phyloP scores from a whole-genome alignment of 164 flowering plant species.

The Piper longum region DNA sequence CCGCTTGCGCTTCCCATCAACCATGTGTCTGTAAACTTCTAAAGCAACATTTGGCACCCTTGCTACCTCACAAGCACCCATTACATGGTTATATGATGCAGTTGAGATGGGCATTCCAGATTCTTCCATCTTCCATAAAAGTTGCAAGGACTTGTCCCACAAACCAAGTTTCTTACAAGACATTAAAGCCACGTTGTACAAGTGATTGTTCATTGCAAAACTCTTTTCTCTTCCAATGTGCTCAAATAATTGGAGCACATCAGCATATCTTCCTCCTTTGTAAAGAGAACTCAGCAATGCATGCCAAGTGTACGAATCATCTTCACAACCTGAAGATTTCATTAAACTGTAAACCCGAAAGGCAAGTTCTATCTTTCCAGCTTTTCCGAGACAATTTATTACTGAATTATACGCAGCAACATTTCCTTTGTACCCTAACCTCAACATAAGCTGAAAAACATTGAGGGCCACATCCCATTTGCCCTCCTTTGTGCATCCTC shows the following conservation, averaged over 20 bases:
- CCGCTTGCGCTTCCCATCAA: conserved; percentile 38
- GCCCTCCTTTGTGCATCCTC: conserved; percentile 65
- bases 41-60: conserved; percentile 65
- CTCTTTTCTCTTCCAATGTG: conserved; percentile 25
- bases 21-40: conserved; percentile 79
- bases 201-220: conserved; percentile 30
- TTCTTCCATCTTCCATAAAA: conserved; percentile 77
- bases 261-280: conserved; percentile 36
- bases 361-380: conserved; percentile 47
- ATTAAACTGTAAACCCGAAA: conserved; percentile 35
- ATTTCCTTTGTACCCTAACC: conserved; percentile 39
- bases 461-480: conserved; percentile 52
- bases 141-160: conserved; percentile 74
- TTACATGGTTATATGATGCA: conserved; percentile 62
- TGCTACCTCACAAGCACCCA: conserved; percentile 73
- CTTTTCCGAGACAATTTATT: conserved; percentile 73
- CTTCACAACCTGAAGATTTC: conserved; percentile 39
- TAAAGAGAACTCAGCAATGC: conserved; percentile 60
- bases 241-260: conserved; percentile 59
- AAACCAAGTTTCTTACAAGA: conserved; percentile 61
- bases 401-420: conserved; percentile 50
- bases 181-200: conserved; percentile 57
- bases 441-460: conserved; percentile 47
- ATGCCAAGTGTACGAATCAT: conserved; percentile 77
- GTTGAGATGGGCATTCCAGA: conserved; percentile 35